Percentiles rank a stretch among this genome's conserved stretches.
Conservation (phyloP, 495 filamentous ascomycete species). For the Lichenothelia convexa region DNA sequence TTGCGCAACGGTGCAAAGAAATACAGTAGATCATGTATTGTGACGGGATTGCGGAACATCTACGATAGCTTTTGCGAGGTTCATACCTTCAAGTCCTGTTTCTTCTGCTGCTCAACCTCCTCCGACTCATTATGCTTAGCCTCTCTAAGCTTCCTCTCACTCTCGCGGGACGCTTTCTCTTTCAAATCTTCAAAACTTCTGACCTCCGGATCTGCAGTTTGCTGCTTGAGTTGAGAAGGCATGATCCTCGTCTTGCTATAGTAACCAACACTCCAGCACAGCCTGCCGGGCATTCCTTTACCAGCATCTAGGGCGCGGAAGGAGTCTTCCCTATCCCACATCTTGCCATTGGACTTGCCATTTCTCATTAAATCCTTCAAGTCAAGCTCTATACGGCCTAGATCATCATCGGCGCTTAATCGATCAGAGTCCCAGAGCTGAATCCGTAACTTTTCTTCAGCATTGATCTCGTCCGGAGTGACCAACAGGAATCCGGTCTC, state of each 20-base stretch:
- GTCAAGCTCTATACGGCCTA: slow-evolving; percentile 48
- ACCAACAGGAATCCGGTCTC: slow-evolving; percentile 49
- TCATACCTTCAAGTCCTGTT: slow-evolving; percentile 42
- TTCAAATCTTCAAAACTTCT: slow-evolving; percentile 33
- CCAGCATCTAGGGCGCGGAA: slow-evolving; percentile 39
- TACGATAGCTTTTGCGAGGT: no score
- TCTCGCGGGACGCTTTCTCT: slow-evolving; percentile 29
- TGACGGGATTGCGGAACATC: no score
- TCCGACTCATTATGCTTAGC: slow-evolving; percentile 32
- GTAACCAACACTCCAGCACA: slow-evolving; percentile 54
- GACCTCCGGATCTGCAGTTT: slow-evolving; percentile 33
- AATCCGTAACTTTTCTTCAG: slow-evolving; percentile 44
- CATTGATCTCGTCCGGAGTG: slow-evolving; percentile 49
- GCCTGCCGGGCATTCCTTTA: slow-evolving; percentile 49
- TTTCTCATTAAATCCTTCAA: slow-evolving; percentile 44
- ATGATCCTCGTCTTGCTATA: slow-evolving; percentile 43
- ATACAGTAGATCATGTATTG: slow-evolving; percentile 6
- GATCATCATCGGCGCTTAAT: slow-evolving; percentile 50
- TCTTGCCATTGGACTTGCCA: slow-evolving; percentile 30
- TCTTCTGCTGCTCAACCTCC: slow-evolving; percentile 43
- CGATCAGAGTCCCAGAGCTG: slow-evolving; percentile 59
- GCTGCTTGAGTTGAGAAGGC: slow-evolving; percentile 31
- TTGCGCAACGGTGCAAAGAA: no score
- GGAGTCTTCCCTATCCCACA: slow-evolving; percentile 38
- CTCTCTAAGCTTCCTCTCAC: slow-evolving; percentile 42